Evolutionary conservation across 1,139 yeast genomes (phyloP), one percentile per base, ranked within the genome.

Genomic region (Suhomyces bokatorum): DNA sequence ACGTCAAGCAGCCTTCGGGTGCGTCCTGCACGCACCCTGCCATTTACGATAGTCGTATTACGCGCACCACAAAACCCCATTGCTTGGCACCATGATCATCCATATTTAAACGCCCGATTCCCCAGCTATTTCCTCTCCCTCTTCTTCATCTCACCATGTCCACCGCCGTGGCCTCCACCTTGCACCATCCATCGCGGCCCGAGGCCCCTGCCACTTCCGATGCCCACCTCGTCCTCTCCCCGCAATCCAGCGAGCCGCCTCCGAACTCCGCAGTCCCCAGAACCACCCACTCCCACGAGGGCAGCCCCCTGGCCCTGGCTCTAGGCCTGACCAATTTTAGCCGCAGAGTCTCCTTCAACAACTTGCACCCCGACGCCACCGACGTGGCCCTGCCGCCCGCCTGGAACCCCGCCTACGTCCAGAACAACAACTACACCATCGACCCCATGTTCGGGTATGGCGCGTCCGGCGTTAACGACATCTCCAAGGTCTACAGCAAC

Each of bases 311-410:
- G 40, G 22, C 13, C 15, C 29, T 20, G 24, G 24, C 24, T 8
- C 8, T 20, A 2, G 24, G 24, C 9, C 24, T 20, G 28, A 11
- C 32, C 31, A 32, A 33, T 11, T 45, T 63, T 53, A 51, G 69
- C 9, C 54, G 77, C 50, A 56, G 77, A 45, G 79, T 74, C 2
- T 71, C 77, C n/a, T 74, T 74, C 58, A 72, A 71, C 52, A 74
- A 72, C 50, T 52, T 73, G 40, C 59, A 62, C 31, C 71, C 71
- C 2, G 73, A 69, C 14, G 53, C 17, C 2, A 3, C 17, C 11
- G 27, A 17, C 8, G 17, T 16, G 41, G 7, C 31, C 33, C 43
- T 30, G 17, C 33, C 39, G 17, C 47, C 51, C 24, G 24, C 45
- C n/a, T 39, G 39, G 54, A 54, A 41, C 15, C 43, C 43, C 2